These are phyloP conservation scores for Geranium brycei DNA, from an alignment of 345 rosid species.

Conservation along the genomic window DNA sequence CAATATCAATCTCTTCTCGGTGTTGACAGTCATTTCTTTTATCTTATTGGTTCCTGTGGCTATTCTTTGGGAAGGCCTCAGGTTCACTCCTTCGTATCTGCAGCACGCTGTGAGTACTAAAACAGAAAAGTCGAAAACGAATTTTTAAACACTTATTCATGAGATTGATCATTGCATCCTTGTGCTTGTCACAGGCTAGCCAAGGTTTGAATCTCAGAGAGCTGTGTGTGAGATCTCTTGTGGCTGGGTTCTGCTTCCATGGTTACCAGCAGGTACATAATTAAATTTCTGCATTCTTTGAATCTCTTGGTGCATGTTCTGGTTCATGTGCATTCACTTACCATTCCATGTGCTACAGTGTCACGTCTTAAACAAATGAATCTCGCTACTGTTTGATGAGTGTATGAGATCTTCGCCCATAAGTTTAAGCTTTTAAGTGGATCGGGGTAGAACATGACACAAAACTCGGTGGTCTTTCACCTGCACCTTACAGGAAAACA, in stretches of 20 bases:
- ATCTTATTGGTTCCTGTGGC: conserved; percentile 56
- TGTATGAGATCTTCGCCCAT: no score
- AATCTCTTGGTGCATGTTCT: no score
- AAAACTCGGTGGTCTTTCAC: no score
- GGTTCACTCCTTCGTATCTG: conserved; percentile 54
- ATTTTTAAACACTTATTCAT: neutral
- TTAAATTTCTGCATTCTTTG: neutral
- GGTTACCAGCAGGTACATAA: conserved; percentile 62
- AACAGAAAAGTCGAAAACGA: neutral
- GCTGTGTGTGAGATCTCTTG: conserved; percentile 41
- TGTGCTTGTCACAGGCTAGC: conserved; percentile 32
- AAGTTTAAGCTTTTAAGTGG: no score
- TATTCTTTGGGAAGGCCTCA: conserved; percentile 46
- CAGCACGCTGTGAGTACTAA: conserved; percentile 46
- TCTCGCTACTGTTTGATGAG: no score
- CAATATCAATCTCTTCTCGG: conserved; percentile 76
- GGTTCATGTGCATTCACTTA: neutral
- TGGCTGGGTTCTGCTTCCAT: conserved; percentile 67
- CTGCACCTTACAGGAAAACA: no score
- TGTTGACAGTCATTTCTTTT: conserved; percentile 60
- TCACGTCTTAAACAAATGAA: no score
- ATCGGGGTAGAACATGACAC: no score
- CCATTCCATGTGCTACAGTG: neutral
- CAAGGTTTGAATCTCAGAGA: conserved; percentile 42
- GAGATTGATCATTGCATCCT: no score